Conservation (phyloP, 1,139 yeast genomes). For the Candida dubliniensis region DNA sequence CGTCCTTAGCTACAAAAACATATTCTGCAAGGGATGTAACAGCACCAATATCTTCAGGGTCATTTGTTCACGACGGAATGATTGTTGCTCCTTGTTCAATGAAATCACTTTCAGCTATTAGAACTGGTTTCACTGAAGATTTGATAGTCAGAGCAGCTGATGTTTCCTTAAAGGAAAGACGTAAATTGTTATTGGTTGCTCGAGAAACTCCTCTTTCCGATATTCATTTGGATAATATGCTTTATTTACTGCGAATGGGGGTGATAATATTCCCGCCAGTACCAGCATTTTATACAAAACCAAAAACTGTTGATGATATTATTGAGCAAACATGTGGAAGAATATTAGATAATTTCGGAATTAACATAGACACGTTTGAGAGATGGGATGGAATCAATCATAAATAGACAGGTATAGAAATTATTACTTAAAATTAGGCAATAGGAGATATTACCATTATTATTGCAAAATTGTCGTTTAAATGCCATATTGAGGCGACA, state of each 20-base stretch:
- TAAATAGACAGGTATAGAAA: background rate
- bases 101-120: slow-evolving; percentile 1
- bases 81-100: slow-evolving; percentile 4
- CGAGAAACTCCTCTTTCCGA: slow-evolving; percentile 2
- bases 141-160: slow-evolving; percentile 1
- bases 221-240: slow-evolving; percentile 3
- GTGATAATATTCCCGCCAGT: slow-evolving; percentile 2
- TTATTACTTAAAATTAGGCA: background rate
- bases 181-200: slow-evolving; percentile 1
- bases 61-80: slow-evolving; percentile 2
- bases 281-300: slow-evolving; percentile 2
- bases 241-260: slow-evolving; percentile 1
- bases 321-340: slow-evolving; percentile 3
- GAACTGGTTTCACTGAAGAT: slow-evolving; percentile 2
- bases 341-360: slow-evolving; percentile 2
- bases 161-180: slow-evolving; percentile 1
- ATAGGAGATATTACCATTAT: too few species aligned
- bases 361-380: background rate
- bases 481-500: too few species aligned
- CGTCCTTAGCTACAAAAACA: background rate
- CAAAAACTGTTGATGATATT: slow-evolving; percentile 1
- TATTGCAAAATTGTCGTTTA: too few species aligned
- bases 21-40: slow-evolving; percentile 1
- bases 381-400: slow-evolving; percentile 3
- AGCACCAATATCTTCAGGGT: slow-evolving; percentile 1